Evolutionary conservation across 2,329 filamentous ascomycete genomes (phyloP), one percentile per base, ranked within the genome.

Genomic region (Coleophoma eucalyptorum): DNA sequence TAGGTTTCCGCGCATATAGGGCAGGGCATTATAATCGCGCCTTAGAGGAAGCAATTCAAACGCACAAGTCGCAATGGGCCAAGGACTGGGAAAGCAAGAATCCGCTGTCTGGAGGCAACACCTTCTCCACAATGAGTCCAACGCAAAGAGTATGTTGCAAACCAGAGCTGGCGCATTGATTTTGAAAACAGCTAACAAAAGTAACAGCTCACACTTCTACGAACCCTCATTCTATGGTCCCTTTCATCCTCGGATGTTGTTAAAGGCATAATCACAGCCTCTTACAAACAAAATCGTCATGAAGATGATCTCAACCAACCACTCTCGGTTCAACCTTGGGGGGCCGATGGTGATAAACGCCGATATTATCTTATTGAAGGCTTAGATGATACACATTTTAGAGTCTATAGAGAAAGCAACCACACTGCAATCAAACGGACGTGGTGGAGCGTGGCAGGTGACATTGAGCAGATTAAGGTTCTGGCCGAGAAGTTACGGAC

Each of bases 281-380:
- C 86, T 15, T 95, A 97, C 78, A 93, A 97, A 70, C 85, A 92
- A 72, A 82, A 83, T 55, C 87, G 93, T 53, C 89, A 93, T 63
- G 89, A 83, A 53, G 83, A 86, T 59, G 83, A 87, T 58, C 67
- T 82, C 43, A 97, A 97, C 66, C 90, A 97, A 59, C 88, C 92
- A 8, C 77, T 95, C 34, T 92, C 90, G 1, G 89, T 96, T 43
- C 91, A 96, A 65, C 84, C 90, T 4, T 97, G 92, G 92, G 92
- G 92, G 8, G 80, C 83, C 12, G 92, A 96, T 67, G 90, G 89
- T 57, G 86, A 96, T 61, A 96, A 94, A 74, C 85, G 94, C 50
- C 85, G 91, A 53, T 99, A 97, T 70, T 99, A 88, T 74, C 76
- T 99, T 44, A 82, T 99, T 55, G 94, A 99, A 70, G 94, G 94